Evolutionary conservation across 176 grass and related monocot species (phyloP).

Genomic region (Ananas comosus): DNA sequence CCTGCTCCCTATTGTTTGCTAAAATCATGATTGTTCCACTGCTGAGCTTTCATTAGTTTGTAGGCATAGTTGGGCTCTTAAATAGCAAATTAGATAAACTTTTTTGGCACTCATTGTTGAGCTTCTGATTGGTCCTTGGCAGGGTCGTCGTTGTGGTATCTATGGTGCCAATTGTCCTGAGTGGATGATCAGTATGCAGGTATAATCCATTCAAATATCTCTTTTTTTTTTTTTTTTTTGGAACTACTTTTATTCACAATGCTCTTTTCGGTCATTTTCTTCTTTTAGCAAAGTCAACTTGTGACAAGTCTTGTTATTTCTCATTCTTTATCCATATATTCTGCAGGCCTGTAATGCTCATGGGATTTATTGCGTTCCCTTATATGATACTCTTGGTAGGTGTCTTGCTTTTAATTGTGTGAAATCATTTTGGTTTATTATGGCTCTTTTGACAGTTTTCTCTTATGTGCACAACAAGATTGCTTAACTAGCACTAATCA

Average conservation of each 20-base stretch:
- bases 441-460: background rate
- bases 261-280: background rate
- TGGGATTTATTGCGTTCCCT: slow-evolving; percentile 72
- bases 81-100: too few relatives aligned
- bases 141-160: slow-evolving; percentile 73
- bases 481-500: background rate
- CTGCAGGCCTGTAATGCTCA: slow-evolving; percentile 82
- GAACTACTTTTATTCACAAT: background rate
- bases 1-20: too few relatives aligned
- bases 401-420: slow-evolving; percentile 18
- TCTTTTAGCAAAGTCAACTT: background rate
- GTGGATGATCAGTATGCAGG: slow-evolving; percentile 87
- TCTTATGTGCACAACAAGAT: background rate
- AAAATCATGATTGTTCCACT: too few relatives aligned
- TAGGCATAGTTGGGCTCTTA: too few relatives aligned
- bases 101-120: slow-evolving; percentile 10
- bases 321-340: slow-evolving; percentile 20
- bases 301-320: background rate
- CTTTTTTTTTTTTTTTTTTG: background rate
- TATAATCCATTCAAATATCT: slow-evolving; percentile 11
- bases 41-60: too few relatives aligned
- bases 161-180: slow-evolving; percentile 80
- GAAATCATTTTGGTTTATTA: background rate
- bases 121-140: slow-evolving; percentile 9
- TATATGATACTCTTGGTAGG: slow-evolving; percentile 93